Evolutionary conservation across 345 rosid species (phyloP), one percentile per base, ranked within the genome.

Genomic region (Orychophragmus violaceus): DNA sequence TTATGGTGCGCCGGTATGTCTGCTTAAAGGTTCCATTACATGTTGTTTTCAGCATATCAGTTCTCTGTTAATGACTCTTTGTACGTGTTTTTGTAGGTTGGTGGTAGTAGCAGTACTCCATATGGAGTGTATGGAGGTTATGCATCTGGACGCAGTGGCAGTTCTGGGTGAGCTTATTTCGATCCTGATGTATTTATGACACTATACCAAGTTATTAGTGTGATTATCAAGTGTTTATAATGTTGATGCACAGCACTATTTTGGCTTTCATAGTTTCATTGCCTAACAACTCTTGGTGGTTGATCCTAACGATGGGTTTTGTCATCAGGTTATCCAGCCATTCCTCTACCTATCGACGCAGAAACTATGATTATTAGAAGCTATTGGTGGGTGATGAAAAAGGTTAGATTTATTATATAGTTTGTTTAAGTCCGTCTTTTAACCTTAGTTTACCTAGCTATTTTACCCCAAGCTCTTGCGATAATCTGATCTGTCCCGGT

Each of bases 61-160:
- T 39, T 64, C 32, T 27, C 60, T 52, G 33, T 18, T 27, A 14
- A 49, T 78, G 48, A 66, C 25, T 48, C 17, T 68, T 53, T 5
- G 46, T 7, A 17, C 59, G 17, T 80, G 39, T 56, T 16, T 59
- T 76, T 73, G n/a, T 73, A 94, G 99, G 60, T 84, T 70, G 87
- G 87, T 56, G 82, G 88, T 53, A 79, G 87, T 64, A 88, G 85
- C 53, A 74, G 85, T 82, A 78, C 51, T 56, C 64, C 86, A 24
- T 91, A 87, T 78, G 97, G 95, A 80, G 84, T 85, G 35, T 93
- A 87, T 78, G 94, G 97, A 76, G 77, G 82, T 69, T 87, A 94
- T 75, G 83, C 96, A 36, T 85, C 96, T 8, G 95, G 90, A 66
- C 90, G 93, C 14, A 75, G 82, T 71, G 76, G 81, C 70, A 59